These are phyloP conservation scores for Kodamaea restingae DNA, from an alignment of 805 yeast species.

Conservation along the genomic window DNA sequence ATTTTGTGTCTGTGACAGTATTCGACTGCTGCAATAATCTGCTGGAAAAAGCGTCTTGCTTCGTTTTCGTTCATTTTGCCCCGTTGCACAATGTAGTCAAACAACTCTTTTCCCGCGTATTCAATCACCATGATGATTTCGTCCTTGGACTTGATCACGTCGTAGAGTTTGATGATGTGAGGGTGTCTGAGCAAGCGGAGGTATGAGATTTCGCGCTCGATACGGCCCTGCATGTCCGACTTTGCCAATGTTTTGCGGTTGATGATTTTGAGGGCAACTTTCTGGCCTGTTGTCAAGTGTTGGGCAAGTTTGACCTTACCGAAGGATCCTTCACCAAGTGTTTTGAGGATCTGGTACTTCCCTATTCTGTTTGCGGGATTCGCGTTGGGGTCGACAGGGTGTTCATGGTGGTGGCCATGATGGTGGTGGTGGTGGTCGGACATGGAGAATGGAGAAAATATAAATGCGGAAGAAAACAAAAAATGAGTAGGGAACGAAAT, in stretches of 20 bases:
- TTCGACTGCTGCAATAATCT: constrained; percentile 29
- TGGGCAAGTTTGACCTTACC: constrained; percentile 31
- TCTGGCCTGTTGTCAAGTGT: constrained; percentile 27
- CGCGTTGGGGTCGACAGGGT: constrained; percentile 12
- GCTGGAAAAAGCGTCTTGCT: constrained; percentile 28
- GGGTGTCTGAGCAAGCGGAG: constrained; percentile 28
- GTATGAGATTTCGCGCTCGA: constrained; percentile 28
- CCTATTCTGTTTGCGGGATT: constrained; percentile 61
- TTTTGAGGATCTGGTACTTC: constrained; percentile 40
- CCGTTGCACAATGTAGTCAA: constrained; percentile 27
- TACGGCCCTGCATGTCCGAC: constrained; percentile 29
- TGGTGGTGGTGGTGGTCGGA: constrained; percentile 18
- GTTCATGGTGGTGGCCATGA: constrained; percentile 17
- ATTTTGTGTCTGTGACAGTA: constrained; percentile 31
- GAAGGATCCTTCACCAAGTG: constrained; percentile 29
- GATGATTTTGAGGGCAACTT: constrained; percentile 28
- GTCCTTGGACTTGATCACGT: constrained; percentile 28
- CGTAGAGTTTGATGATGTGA: constrained; percentile 29
- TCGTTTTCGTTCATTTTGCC: constrained; percentile 30
- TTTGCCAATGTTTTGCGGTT: constrained; percentile 28
- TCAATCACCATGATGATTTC: constrained; percentile 31
- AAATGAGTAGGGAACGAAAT: background rate
- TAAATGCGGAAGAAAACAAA: background rate
- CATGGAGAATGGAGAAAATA: constrained; percentile 1
- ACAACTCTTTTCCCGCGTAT: constrained; percentile 28